Evolutionary conservation across 2,329 filamentous ascomycete genomes (phyloP).

Genomic region (Scytalidium lignicola): DNA sequence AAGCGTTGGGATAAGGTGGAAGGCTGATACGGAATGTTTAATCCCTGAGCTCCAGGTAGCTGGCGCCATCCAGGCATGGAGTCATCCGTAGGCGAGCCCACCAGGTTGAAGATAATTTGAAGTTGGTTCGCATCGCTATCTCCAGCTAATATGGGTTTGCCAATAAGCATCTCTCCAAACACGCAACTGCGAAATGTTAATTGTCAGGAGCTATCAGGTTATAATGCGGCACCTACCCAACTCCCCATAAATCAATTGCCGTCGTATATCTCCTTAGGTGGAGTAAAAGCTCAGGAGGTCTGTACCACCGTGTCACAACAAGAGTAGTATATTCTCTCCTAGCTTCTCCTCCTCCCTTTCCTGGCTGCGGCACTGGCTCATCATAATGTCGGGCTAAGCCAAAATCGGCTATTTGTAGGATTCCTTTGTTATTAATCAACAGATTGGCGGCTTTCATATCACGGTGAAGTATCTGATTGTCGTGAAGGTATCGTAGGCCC

Average conservation of each 20-base stretch:
- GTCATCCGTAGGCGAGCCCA: conserved; percentile 83
- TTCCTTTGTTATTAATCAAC: conserved; percentile 88
- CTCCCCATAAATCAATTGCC: conserved; percentile 97
- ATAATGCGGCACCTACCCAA: conserved; percentile 60
- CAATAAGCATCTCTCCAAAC: conserved; percentile 94
- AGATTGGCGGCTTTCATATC: conserved; percentile 99
- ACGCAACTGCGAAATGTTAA: conserved; percentile 61
- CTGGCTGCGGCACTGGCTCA: conserved; percentile 70
- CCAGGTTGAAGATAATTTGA: conserved; percentile 87
- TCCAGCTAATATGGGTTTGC: conserved; percentile 87
- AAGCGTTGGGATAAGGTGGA: conserved; percentile 71
- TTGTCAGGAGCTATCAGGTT: conserved; percentile 11
- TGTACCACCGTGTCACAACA: conserved; percentile 95
- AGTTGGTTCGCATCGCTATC: conserved; percentile 86
- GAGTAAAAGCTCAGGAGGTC: conserved; percentile 86
- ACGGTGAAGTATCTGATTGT: conserved; percentile 83
- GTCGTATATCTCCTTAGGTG: conserved; percentile 90
- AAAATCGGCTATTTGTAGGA: conserved; percentile 96
- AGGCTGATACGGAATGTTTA: conserved; percentile 57
- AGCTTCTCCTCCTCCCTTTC: conserved; percentile 77
- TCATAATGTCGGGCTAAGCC: conserved; percentile 92
- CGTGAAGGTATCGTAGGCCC: conserved; percentile 85
- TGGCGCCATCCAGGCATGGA: conserved; percentile 88
- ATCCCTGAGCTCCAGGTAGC: conserved; percentile 73
- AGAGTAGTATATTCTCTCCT: conserved; percentile 90